Evolutionary conservation across 345 rosid species (phyloP), one percentile per base, ranked within the genome.

Genomic region (Sisymbrium altissimum): DNA sequence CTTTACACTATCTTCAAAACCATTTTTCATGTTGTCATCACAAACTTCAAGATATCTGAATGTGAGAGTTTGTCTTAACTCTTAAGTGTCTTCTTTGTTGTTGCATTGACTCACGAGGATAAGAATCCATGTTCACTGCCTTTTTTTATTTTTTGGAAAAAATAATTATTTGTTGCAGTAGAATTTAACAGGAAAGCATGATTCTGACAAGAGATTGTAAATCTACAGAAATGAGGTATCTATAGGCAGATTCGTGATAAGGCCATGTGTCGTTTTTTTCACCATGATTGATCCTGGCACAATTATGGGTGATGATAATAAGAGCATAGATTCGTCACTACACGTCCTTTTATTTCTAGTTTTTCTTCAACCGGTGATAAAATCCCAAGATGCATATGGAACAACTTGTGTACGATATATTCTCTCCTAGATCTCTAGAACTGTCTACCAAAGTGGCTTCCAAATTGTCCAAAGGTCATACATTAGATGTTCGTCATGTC

Each of bases 121-220:
- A 60, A 43, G 70, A 65, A 56, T 55, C 55, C 64, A 33, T 44
- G 56, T 68, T 46, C 59, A 27, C 44, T 59, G 36, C 6, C 48
- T 62, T 62, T 40, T 4, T 11, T 9, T 12, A 48, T 72, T 14
- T 44, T 59, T 36, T 59, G 25, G n/a, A n/a, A 21, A 10, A 5
- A 23, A 23, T 0, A 21, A 21, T 3, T 10, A 19, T 4, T 23
- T 23, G 4, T 49, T 9, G 29, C 60, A 60, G 44, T 21, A 62
- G 38, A 23, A 21, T 40, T 53, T 23, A 55, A 27, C 29, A 57
- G 43, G 30, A 66, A 66, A 39, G 44, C 61, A 66, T 66, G 55
- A 67, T 75, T 67, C 69, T 48, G 73, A 59, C 68, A 75, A 46
- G 7, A 61, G 75, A 76, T 69, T 69, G 75, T 64, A 76, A 70